Evolutionary conservation across 1,284 basidiomycete genomes (phyloP), one percentile per base, ranked within the genome.

Genomic region (Heliocybe sulcata): DNA sequence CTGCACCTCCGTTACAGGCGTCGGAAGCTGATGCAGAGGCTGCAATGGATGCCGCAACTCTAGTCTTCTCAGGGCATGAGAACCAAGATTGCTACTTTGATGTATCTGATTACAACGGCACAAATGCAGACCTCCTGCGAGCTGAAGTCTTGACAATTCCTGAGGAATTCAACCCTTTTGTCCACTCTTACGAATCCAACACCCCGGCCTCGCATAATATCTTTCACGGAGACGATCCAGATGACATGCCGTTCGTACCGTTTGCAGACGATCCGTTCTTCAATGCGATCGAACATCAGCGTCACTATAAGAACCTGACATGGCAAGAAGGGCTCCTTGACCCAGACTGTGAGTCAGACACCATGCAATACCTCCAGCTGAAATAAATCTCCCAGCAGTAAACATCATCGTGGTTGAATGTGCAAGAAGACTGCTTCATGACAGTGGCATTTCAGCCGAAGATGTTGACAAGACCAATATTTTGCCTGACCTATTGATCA

Each of bases 241-340:
- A 72, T 57, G 63, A 69, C 27, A 72, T 83, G 69, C 70, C 69
- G 2, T 83, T 82, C 63, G 65, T 81, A 22, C 80, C 80, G 2
- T 77, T 77, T 52, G 67, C 73, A 0, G 80, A 83, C 57, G 80
- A 83, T 51, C 69, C 71, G 14, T 58, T 52, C 0, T 84, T 83
- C 58, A 58, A 79, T 56, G 67, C 67, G 33, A 38, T 54, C 1
- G 59, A 54, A 14, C 73, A 81, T 58, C 60, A 66, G 2, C 57
- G 63, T 14, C 66, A 72, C 3, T 76, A 81, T 62, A 63, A 59
- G 2, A 63, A 65, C 12, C 68, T 77, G 47, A 69, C 70, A 0
- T 83, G 82, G 82, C 69, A 76, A 55, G 57, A 58, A 23, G 20
- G 53, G 0, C 54, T 31, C 11, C 60, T 62, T 33, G 74, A 80